phyloP scores from a whole-genome alignment of 2,329 filamentous ascomycete species.

The Westerdykella sp. region DNA sequence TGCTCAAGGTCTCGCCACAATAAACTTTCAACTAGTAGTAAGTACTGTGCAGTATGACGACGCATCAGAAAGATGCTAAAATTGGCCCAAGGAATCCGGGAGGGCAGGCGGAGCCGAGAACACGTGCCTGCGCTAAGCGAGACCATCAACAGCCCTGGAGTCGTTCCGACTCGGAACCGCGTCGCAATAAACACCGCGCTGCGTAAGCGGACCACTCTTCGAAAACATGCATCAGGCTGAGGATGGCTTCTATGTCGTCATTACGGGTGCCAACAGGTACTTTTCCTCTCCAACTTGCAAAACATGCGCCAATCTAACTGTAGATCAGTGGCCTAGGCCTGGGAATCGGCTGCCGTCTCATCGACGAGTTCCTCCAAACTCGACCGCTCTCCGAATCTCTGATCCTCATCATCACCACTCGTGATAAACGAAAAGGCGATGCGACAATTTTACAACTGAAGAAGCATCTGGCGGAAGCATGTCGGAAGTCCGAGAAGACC shows the following conservation, averaged over 20 bases:
- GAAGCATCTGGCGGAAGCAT: conserved; percentile 51
- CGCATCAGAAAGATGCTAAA: too few species aligned
- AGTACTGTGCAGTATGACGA: too few species aligned
- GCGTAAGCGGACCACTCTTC: not conserved
- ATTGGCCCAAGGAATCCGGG: too few species aligned
- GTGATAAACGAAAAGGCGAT: conserved; percentile 64
- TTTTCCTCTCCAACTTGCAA: not conserved
- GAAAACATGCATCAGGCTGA: conserved; percentile 21
- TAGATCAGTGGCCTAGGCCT: conserved; percentile 72
- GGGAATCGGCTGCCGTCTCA: conserved; percentile 73
- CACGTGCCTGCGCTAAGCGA: too few species aligned
- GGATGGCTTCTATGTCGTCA: conserved; percentile 53
- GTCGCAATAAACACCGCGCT: too few species aligned
- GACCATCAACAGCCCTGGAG: too few species aligned
- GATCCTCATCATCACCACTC: conserved; percentile 76
- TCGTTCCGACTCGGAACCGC: too few species aligned
- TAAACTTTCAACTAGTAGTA: too few species aligned
- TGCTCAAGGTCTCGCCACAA: too few species aligned
- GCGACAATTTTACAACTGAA: conserved; percentile 63
- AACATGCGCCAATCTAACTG: conserved; percentile 21
- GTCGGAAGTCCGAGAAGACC: conserved; percentile 30
- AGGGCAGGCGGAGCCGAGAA: too few species aligned
- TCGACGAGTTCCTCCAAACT: conserved; percentile 77
- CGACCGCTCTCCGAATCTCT: conserved; percentile 63
- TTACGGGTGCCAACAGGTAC: conserved; percentile 85